Evolutionary conservation across 257 asterid species (phyloP).

Genomic region (Knoxia roxburghii): DNA sequence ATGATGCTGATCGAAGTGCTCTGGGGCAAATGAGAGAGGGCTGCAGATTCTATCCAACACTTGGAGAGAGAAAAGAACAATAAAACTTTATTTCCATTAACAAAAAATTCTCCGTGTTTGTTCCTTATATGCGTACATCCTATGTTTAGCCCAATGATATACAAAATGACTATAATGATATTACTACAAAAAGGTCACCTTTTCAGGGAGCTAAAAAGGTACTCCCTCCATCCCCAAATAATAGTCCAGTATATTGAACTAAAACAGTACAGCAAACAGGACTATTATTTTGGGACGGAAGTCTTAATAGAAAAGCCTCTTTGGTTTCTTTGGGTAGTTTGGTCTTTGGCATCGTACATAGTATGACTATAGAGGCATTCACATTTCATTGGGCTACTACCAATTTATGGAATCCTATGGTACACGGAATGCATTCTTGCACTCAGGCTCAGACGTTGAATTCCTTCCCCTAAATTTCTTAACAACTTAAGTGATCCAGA

Average conservation of each 20-base stretch:
- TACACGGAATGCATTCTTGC: neutral
- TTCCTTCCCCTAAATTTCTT: neutral
- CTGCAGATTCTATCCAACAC: too few relatives aligned
- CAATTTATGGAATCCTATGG: neutral
- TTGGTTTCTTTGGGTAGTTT: neutral
- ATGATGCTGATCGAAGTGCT: neutral
- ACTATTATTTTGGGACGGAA: too few relatives aligned
- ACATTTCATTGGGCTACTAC: neutral
- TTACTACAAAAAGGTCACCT: neutral
- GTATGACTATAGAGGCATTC: neutral
- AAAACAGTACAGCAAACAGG: neutral
- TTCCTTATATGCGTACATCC: neutral
- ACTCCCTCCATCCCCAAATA: too few relatives aligned
- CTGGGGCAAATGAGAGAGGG: neutral
- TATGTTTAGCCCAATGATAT: neutral
- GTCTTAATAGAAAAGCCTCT: neutral
- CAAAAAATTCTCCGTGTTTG: too few relatives aligned
- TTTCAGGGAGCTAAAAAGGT: neutral
- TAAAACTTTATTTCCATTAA: too few relatives aligned
- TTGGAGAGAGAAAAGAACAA: neutral
- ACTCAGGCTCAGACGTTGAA: neutral
- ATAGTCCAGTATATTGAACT: too few relatives aligned
- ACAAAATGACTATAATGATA: neutral
- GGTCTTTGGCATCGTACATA: neutral
- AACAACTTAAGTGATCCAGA: too few relatives aligned